These are phyloP conservation scores for Colletotrichum gloeosporioides DNA, from an alignment of 2,329 filamentous ascomycete genomes.

Conservation along the genomic window DNA sequence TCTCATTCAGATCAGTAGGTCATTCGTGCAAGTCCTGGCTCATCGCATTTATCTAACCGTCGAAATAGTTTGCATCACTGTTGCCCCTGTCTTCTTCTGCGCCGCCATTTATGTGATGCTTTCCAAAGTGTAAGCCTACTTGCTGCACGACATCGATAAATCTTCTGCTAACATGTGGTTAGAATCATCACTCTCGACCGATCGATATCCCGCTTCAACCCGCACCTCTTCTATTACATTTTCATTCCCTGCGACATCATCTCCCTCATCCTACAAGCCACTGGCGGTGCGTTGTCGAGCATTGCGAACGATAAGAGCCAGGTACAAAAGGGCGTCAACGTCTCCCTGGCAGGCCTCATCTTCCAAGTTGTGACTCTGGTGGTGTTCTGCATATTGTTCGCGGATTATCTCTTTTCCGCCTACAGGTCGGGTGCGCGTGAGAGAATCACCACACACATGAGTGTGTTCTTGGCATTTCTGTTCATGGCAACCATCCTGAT, in stretches of 20 bases:
- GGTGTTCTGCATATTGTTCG: slow-evolving; percentile 47
- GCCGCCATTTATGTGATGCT: slow-evolving; percentile 34
- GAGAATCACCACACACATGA: slow-evolving; percentile 40
- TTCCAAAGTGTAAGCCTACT: slow-evolving; percentile 24
- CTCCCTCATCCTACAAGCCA: slow-evolving; percentile 57
- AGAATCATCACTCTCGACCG: slow-evolving; percentile 31
- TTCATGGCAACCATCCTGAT: slow-evolving; percentile 59
- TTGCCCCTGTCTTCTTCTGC: slow-evolving; percentile 31
- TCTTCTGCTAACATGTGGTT: not conserved
- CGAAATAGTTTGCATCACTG: slow-evolving; percentile 32
- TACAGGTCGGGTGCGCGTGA: slow-evolving; percentile 27
- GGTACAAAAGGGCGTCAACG: slow-evolving; percentile 45
- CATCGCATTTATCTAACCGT: not conserved
- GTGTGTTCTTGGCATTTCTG: slow-evolving; percentile 54
- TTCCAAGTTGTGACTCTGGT: slow-evolving; percentile 57
- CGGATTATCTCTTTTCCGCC: slow-evolving; percentile 42
- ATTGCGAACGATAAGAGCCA: slow-evolving; percentile 18
- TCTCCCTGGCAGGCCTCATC: slow-evolving; percentile 55
- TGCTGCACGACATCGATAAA: too few species aligned
- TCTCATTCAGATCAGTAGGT: slow-evolving; percentile 62
- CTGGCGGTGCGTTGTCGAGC: slow-evolving; percentile 52
- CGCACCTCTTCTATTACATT: slow-evolving; percentile 34
- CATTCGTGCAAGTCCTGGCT: rapidly evolving
- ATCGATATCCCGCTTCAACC: slow-evolving; percentile 31
- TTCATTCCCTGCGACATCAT: slow-evolving; percentile 57